phyloP scores from a whole-genome alignment of 371 early-diverging fungal species.

The Apophysomyces sp. region DNA sequence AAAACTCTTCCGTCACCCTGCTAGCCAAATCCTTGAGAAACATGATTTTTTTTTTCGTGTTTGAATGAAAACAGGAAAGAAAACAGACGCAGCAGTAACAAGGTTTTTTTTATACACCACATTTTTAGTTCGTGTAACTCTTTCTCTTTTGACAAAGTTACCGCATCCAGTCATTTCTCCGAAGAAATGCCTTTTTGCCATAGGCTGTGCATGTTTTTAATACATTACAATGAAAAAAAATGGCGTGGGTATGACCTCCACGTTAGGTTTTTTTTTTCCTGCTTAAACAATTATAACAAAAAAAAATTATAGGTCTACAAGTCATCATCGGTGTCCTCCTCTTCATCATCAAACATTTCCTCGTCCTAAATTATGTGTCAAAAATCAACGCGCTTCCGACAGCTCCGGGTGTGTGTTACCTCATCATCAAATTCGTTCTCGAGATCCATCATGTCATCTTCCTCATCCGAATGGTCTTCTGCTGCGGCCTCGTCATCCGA shows the following conservation, averaged over 20 bases:
- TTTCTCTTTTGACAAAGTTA: neutral
- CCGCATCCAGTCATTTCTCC: slow-evolving; percentile 4
- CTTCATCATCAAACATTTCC: slow-evolving; percentile 20
- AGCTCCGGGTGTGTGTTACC: neutral
- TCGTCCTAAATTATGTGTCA: slow-evolving; percentile 27
- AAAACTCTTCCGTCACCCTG: slow-evolving; percentile 30
- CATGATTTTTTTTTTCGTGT: neutral
- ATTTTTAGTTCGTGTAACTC: slow-evolving; percentile 5
- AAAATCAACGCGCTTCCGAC: neutral
- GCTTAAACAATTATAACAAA: neutral
- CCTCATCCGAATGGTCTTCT: slow-evolving; percentile 9
- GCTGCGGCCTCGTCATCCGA: slow-evolving; percentile 53
- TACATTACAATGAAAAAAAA: slow-evolving; percentile 9
- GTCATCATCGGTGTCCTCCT: slow-evolving; percentile 2
- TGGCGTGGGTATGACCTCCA: neutral
- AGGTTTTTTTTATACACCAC: slow-evolving; percentile 1
- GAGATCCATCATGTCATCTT: slow-evolving; percentile 28
- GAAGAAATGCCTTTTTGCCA: slow-evolving; percentile 3
- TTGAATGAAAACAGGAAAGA: slow-evolving; percentile 7
- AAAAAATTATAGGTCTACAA: slow-evolving; percentile 3
- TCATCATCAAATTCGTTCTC: slow-evolving; percentile 16
- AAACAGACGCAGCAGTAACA: slow-evolving; percentile 5
- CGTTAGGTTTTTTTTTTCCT: neutral
- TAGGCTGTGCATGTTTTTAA: slow-evolving; percentile 4
- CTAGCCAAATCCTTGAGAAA: slow-evolving; percentile 24